A percentile compares a stretch with the other conserved stretches of the same genome.
Conservation (phyloP, 139 green algal species). For the Tetratostichococcus sp. region DNA sequence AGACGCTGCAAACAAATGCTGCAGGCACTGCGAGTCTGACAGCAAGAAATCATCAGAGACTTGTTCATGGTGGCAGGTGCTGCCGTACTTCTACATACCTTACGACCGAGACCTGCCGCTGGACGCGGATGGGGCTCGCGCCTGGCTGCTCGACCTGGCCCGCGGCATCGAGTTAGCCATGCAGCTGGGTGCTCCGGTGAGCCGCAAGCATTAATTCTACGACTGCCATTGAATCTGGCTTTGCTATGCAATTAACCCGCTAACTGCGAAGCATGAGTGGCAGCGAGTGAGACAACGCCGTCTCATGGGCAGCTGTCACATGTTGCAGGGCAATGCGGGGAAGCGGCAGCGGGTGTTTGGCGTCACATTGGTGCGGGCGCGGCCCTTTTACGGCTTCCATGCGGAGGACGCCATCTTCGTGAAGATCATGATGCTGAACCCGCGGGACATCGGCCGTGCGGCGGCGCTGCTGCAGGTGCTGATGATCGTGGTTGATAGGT, state of each 20-base stretch:
- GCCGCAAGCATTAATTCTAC: background rate
- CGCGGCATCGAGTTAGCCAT: conserved; percentile 23
- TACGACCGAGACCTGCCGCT: conserved; percentile 76
- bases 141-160: conserved; percentile 41
- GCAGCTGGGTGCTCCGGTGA: background rate
- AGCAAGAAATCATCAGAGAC: too few relatives aligned
- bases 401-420: conserved; percentile 73
- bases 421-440: conserved; percentile 75
- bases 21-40: too few relatives aligned
- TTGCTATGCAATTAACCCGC: too few relatives aligned
- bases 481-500: too few relatives aligned
- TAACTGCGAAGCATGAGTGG: too few relatives aligned
- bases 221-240: too few relatives aligned
- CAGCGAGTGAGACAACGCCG: too few relatives aligned
- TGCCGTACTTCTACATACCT: conserved; percentile 92
- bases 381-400: conserved; percentile 88
- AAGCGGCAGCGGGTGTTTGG: conserved; percentile 58
- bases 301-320: too few relatives aligned
- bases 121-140: conserved; percentile 35
- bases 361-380: conserved; percentile 69
- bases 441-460: background rate
- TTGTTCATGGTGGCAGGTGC: conserved; percentile 47
- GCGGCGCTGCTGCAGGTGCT: conserved; percentile 17
- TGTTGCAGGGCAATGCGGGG: background rate
- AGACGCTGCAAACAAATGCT: too few relatives aligned